These are phyloP conservation scores for Cicer bijugum DNA, from an alignment of 306 rosid genomes.

Conservation along the genomic window DNA sequence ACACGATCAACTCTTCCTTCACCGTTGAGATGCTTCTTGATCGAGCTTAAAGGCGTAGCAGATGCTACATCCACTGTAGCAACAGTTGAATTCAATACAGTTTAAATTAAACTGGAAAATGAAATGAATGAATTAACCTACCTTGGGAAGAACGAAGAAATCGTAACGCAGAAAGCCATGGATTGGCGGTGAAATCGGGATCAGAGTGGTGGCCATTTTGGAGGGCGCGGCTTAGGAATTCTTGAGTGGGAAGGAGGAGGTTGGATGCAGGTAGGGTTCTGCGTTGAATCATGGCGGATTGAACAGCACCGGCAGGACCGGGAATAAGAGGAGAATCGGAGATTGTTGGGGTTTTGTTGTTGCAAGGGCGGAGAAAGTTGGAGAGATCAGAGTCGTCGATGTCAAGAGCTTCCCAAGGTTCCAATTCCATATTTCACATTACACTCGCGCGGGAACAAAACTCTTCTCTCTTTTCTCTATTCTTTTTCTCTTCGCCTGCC, in stretches of 20 bases:
- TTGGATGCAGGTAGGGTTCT: constrained; percentile 31
- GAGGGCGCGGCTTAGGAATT: constrained; percentile 58
- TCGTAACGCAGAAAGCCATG: constrained; percentile 68
- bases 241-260: constrained; percentile 65
- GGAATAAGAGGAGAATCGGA: constrained; percentile 53
- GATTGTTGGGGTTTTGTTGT: constrained; percentile 15
- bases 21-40: constrained; percentile 49
- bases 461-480: too few relatives aligned
- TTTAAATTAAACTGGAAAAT: neutral
- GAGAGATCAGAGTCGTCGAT: constrained; percentile 64
- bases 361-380: constrained; percentile 61
- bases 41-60: constrained; percentile 54
- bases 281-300: constrained; percentile 77
- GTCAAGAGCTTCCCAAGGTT: constrained; percentile 72
- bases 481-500: neutral
- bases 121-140: neutral
- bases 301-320: constrained; percentile 84
- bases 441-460: neutral
- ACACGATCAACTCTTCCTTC: constrained; percentile 52
- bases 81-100: neutral
- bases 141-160: constrained; percentile 52
- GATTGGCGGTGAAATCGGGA: constrained; percentile 49
- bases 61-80: constrained; percentile 34
- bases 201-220: constrained; percentile 50
- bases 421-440: constrained; percentile 34